Evolutionary conservation across 768 basidiomycete species (phyloP).

Genomic region (Boletellus emodensis): DNA sequence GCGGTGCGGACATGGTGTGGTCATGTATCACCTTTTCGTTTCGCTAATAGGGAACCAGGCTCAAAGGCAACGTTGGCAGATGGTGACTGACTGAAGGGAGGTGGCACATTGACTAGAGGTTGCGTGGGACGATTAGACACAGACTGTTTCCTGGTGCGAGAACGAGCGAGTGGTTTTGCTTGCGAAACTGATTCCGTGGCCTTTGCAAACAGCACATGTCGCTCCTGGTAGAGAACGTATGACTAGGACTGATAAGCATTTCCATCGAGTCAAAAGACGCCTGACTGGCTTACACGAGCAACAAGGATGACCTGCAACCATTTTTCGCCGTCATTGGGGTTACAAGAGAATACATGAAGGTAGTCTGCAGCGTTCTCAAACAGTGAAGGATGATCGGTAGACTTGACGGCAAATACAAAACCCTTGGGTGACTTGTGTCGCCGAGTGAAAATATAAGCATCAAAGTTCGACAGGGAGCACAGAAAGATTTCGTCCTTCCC

Average conservation of each 20-base stretch:
- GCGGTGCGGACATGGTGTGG: not conserved
- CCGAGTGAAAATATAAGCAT: constrained; percentile 78
- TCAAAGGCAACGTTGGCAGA: constrained; percentile 53
- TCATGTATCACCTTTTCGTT: constrained; percentile 37
- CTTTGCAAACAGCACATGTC: constrained; percentile 49
- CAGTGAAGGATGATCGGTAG: constrained; percentile 77
- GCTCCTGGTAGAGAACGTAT: constrained; percentile 78
- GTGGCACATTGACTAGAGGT: constrained; percentile 46
- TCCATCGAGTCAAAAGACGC: not conserved
- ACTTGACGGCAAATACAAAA: constrained; percentile 84
- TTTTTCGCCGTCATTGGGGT: constrained; percentile 62
- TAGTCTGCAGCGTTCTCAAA: constrained; percentile 91
- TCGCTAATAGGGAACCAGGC: constrained; percentile 70
- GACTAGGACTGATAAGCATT: constrained; percentile 46
- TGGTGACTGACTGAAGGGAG: constrained; percentile 33
- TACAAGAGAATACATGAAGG: constrained; percentile 79
- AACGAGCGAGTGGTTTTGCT: constrained; percentile 33
- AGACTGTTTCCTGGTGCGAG: constrained; percentile 36
- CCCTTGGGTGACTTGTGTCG: constrained; percentile 78
- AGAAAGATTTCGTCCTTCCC: constrained; percentile 80
- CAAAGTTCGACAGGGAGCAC: constrained; percentile 85
- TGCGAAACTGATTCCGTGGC: constrained; percentile 21
- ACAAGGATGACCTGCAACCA: constrained; percentile 82
- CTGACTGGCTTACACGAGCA: constrained; percentile 59
- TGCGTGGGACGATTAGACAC: constrained; percentile 37